Conservation (phyloP, 2,329 filamentous ascomycete genomes). For the Shiraia bambusicola region DNA sequence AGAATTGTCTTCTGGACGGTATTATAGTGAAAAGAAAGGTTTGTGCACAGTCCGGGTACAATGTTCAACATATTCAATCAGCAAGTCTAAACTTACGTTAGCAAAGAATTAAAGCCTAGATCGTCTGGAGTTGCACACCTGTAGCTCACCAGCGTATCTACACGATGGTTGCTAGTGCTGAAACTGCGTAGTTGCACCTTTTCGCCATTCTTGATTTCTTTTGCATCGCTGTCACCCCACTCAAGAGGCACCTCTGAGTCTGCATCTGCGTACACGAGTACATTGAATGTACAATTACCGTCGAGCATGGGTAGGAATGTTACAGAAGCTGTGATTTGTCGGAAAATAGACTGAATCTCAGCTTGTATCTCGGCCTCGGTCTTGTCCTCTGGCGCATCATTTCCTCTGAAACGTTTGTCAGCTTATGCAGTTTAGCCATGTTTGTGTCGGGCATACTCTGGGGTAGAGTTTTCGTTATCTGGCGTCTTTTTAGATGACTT, state of each 20-base stretch:
- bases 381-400: conserved; percentile 62
- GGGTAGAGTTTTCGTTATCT: conserved; percentile 70
- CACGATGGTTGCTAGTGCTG: conserved; percentile 89
- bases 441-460: conserved; percentile 49
- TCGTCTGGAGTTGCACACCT: conserved; percentile 46
- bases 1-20: background rate
- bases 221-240: conserved; percentile 97
- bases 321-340: conserved; percentile 95
- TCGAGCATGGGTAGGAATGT: conserved; percentile 93
- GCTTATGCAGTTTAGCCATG: conserved; percentile 6
- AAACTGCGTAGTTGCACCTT: conserved; percentile 94
- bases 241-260: conserved; percentile 96
- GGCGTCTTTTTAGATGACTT: conserved; percentile 52
- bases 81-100: conserved; percentile 24
- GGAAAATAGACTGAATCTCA: conserved; percentile 95
- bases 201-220: conserved; percentile 92
- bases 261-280: conserved; percentile 94
- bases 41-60: background rate
- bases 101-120: background rate
- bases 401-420: conserved; percentile 26
- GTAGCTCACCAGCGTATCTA: conserved; percentile 96
- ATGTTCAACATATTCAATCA: conserved; percentile 18
- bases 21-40: background rate
- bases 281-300: conserved; percentile 97
- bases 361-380: conserved; percentile 91